Percentiles rank a stretch among this genome's conserved stretches.
phyloP scores from a whole-genome alignment of 176 grass and related monocot genomes.

The Zoysia japonica region DNA sequence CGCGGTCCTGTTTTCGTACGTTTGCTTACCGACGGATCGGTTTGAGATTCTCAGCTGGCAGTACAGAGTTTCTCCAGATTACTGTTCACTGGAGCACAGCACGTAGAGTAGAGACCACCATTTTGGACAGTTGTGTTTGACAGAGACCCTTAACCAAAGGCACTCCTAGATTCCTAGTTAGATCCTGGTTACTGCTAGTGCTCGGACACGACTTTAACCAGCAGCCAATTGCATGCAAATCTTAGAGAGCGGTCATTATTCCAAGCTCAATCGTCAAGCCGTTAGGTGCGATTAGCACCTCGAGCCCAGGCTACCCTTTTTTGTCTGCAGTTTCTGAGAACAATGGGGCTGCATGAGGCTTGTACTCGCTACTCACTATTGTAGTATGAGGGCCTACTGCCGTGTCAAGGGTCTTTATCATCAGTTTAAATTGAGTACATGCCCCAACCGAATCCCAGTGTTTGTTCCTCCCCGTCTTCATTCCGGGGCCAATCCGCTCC shows the following conservation, averaged over 20 bases:
- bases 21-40: not conserved
- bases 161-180: not conserved
- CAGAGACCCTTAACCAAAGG: constrained; percentile 29
- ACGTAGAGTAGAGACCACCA: no score
- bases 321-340: not conserved
- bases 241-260: constrained; percentile 5
- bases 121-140: not conserved
- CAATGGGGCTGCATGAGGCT: not conserved
- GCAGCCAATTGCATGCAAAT: constrained; percentile 23
- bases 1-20: not conserved
- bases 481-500: constrained; percentile 21
- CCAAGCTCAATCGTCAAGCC: not conserved
- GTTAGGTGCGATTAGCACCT: constrained; percentile 32
- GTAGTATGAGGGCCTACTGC: not conserved
- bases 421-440: constrained; percentile 6
- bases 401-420: not conserved
- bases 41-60: not conserved
- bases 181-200: not conserved
- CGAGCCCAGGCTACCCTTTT: not conserved
- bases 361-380: not conserved
- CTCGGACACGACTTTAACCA: constrained; percentile 3
- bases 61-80: not conserved
- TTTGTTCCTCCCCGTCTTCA: constrained; percentile 4
- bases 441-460: not conserved
- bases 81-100: not conserved